Conservation (phyloP, 2,329 filamentous ascomycete genomes). For the Penicillium sp. region DNA sequence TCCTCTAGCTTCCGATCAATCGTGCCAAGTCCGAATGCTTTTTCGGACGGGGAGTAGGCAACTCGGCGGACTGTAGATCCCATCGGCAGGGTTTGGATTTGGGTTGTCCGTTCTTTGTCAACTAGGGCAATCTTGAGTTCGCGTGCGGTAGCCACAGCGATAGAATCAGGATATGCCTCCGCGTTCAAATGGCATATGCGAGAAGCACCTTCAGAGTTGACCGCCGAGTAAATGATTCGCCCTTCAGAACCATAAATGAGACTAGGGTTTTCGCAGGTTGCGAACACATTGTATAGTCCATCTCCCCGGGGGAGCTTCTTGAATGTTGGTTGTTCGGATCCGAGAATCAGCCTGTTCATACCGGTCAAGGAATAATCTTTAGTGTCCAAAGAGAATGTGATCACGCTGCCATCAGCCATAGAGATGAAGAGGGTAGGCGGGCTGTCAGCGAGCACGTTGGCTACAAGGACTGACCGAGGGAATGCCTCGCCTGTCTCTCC, state of each 20-base stretch:
- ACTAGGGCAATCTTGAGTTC: conserved; percentile 78
- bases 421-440: conserved; percentile 80
- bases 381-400: conserved; percentile 73
- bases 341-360: conserved; percentile 79
- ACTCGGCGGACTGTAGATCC: conserved; percentile 82
- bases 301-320: conserved; percentile 71
- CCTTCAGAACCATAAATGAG: conserved; percentile 89
- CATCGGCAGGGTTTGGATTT: conserved; percentile 77
- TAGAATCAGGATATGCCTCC: conserved; percentile 74
- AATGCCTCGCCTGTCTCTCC: conserved; percentile 70
- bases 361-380: conserved; percentile 64
- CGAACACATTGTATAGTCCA: conserved; percentile 77
- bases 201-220: conserved; percentile 82
- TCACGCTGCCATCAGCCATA: conserved; percentile 87
- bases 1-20: conserved; percentile 71
- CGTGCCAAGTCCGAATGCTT: conserved; percentile 83
- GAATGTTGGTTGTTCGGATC: conserved; percentile 80
- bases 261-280: conserved; percentile 90
- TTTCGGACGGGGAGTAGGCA: conserved; percentile 76
- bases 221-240: conserved; percentile 86
- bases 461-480: conserved; percentile 77
- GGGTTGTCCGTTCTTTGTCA: conserved; percentile 81
- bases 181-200: conserved; percentile 81
- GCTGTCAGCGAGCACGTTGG: conserved; percentile 68
- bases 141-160: conserved; percentile 74